These are phyloP conservation scores for Geoglossum glabrum DNA, from an alignment of 495 filamentous ascomycete species.

Conservation along the genomic window DNA sequence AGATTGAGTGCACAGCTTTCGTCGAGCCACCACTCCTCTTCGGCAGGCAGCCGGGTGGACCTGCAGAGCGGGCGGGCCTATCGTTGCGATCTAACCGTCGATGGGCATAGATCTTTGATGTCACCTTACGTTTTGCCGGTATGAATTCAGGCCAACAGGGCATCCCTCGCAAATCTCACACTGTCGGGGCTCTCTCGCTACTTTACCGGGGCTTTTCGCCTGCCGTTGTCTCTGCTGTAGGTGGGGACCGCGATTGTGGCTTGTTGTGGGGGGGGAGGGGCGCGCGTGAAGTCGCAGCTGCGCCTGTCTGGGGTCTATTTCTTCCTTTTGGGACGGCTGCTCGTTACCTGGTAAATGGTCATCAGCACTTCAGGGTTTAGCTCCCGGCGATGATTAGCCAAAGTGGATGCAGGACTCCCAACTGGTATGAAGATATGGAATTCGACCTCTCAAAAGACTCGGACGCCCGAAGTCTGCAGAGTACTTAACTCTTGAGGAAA, in stretches of 20 bases:
- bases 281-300: background rate
- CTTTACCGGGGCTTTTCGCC: background rate
- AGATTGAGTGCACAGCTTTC: too few relatives aligned
- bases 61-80: background rate
- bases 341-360: background rate
- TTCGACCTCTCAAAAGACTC: background rate
- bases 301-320: background rate
- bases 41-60: too few relatives aligned
- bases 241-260: background rate
- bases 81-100: background rate
- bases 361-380: background rate
- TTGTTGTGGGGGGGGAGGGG: background rate
- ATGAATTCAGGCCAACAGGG: background rate
- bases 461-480: background rate
- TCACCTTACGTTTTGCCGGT: background rate
- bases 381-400: background rate
- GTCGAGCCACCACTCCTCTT: too few relatives aligned
- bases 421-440: background rate
- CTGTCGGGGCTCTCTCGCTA: background rate
- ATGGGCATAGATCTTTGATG: background rate
- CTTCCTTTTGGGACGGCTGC: background rate
- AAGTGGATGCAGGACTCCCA: background rate
- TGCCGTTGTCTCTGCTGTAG: background rate
- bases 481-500: background rate
- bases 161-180: background rate